Evolutionary conservation across 2,329 filamentous ascomycete species (phyloP), one percentile per base, ranked within the genome.

Genomic region (Nemania diffusa): DNA sequence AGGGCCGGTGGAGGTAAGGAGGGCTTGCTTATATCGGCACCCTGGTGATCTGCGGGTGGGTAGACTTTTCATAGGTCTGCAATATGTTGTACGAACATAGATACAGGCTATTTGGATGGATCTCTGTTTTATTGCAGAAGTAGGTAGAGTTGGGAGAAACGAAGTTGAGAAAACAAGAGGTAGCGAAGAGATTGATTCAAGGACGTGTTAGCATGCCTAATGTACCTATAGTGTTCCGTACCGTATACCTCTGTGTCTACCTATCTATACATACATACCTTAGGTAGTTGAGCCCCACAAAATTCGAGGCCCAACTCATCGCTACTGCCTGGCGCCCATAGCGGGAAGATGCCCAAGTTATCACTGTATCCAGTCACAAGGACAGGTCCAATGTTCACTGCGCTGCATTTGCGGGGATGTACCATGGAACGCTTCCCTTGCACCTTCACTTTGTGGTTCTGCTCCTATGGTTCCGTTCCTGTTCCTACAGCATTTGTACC

Each of bases 241-340:
- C 29, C 29, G 5, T 32, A 5, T 32, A 9, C 11, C 15, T 5
- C 37, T 40, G 37, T 34, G 32, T 34, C 32, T 34, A 34, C 32
- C 17, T 15, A 50, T n/a, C n/a, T n/a, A n/a, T n/a, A n/a, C n/a
- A n/a, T n/a, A n/a, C n/a, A n/a, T n/a, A n/a, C n/a, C n/a, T n/a
- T n/a, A n/a, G n/a, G n/a, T 26, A 55, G 22, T 46, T 2, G 9
- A 44, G 37, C 61, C 50, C 65, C 65, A 62, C 32, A 65, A 55
- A 48, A 62, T 53, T 67, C 51, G 57, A 59, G 52, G 62, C 62
- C 65, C 57, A 65, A 68, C 65, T 22, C 61, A 24, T 24, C 20
- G 20, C 15, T 9, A 48, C 24, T 24, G 17, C n/a, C 26, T 17
- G 37, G 37, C 11, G 48, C 22, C 15, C 11, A 27, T 51, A 6